A percentile compares a stretch with the other conserved stretches of the same genome.
These are phyloP conservation scores for Pyrenochaeta sp. DNA, from an alignment of 2,329 filamentous ascomycete genomes.

Conservation along the genomic window DNA sequence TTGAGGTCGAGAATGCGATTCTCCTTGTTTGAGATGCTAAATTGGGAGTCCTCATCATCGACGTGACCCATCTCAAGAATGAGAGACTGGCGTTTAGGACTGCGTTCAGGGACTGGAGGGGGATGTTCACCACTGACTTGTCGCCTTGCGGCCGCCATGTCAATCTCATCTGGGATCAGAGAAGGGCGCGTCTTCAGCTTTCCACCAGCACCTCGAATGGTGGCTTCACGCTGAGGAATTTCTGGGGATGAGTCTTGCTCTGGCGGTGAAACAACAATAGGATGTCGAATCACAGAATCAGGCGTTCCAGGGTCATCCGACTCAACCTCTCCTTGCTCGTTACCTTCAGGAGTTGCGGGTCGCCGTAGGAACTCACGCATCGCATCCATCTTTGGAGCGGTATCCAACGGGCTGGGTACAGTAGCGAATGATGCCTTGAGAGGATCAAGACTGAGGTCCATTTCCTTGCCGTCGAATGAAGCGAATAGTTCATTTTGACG, in stretches of 20 bases:
- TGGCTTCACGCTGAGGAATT: conserved; percentile 84
- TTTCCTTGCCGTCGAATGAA: conserved; percentile 60
- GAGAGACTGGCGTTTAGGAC: conserved; percentile 49
- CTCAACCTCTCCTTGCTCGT: conserved; percentile 48
- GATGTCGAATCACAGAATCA: conserved; percentile 88
- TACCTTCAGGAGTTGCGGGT: conserved; percentile 62
- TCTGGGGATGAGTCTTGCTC: conserved; percentile 63
- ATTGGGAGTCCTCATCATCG: conserved; percentile 43
- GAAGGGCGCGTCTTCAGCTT: conserved; percentile 90
- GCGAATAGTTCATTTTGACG: conserved; percentile 56
- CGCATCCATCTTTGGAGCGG: conserved; percentile 47
- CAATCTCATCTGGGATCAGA: conserved; percentile 82
- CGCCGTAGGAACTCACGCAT: conserved; percentile 50
- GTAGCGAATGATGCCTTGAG: conserved; percentile 58
- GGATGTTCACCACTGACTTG: conserved; percentile 79
- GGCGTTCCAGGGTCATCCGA: conserved; percentile 76
- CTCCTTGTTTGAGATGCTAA: conserved; percentile 41
- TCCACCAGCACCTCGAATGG: conserved; percentile 86
- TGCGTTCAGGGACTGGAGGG: conserved; percentile 51
- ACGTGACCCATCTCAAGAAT: conserved; percentile 43
- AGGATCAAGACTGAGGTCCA: conserved; percentile 63
- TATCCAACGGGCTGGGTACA: conserved; percentile 40
- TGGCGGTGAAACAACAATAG: conserved; percentile 55
- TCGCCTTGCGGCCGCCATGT: conserved; percentile 86
- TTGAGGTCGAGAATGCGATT: conserved; percentile 76